These are phyloP conservation scores for Naganishia sp. DNA, from an alignment of 1,284 basidiomycete genomes.

Conservation along the genomic window DNA sequence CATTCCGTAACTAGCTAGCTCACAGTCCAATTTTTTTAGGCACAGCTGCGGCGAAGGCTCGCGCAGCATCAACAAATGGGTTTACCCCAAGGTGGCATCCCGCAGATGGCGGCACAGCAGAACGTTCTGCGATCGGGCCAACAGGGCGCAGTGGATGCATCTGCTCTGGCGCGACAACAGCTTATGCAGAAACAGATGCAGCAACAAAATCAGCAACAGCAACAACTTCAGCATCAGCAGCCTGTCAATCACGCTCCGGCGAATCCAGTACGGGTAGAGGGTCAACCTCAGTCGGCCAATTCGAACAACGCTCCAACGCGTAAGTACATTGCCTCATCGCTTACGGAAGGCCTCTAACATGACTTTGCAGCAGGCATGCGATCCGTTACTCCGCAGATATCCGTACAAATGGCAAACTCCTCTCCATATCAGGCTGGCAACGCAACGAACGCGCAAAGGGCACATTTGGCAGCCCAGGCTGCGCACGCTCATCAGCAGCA, in stretches of 20 bases:
- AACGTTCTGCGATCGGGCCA: constrained; percentile 8
- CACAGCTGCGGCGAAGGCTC: constrained; percentile 43
- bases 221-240: constrained; percentile 24
- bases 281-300: neutral
- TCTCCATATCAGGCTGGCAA: constrained; percentile 16
- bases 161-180: constrained; percentile 21
- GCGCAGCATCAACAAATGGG: constrained; percentile 38
- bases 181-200: constrained; percentile 29
- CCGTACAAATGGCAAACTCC: constrained; percentile 12
- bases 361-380: constrained; percentile 6
- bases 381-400: constrained; percentile 21
- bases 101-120: constrained; percentile 18
- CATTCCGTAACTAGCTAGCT: neutral
- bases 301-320: constrained; percentile 31
- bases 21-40: constrained; percentile 34
- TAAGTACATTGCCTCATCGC: constrained; percentile 37
- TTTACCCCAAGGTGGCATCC: constrained; percentile 12
- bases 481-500: constrained; percentile 27
- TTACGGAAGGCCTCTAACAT: neutral
- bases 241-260: neutral
- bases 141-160: constrained; percentile 18
- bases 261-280: constrained; percentile 6
- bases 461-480: constrained; percentile 29
- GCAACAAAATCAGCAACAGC: constrained; percentile 34
- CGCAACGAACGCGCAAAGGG: constrained; percentile 23